Evolutionary conservation across 2,329 filamentous ascomycete species (phyloP).

Genomic region (Rugonectria rugulosa): DNA sequence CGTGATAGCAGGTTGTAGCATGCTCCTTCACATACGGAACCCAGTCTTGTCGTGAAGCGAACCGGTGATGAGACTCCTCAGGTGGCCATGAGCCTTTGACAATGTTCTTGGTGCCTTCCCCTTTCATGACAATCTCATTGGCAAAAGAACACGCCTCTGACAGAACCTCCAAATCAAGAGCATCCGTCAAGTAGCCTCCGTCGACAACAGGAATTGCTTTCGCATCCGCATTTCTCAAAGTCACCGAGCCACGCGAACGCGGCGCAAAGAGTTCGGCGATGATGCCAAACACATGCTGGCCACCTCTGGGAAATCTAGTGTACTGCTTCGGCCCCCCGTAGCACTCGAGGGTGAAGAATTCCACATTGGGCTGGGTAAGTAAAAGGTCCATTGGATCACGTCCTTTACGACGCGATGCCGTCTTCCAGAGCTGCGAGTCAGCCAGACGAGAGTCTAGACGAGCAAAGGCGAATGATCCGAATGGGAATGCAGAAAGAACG

Average conservation of each 20-base stretch:
- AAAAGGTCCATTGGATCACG: constrained; percentile 70
- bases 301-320: constrained; percentile 58
- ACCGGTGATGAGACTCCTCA: constrained; percentile 59
- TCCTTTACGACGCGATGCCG: constrained; percentile 54
- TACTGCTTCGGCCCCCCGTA: constrained; percentile 68
- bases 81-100: constrained; percentile 68
- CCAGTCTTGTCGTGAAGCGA: constrained; percentile 61
- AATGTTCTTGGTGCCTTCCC: constrained; percentile 63
- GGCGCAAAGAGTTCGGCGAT: constrained; percentile 65
- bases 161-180: constrained; percentile 66
- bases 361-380: constrained; percentile 63
- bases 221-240: constrained; percentile 56
- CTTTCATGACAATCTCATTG: constrained; percentile 67
- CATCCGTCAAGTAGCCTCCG: constrained; percentile 64
- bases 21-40: constrained; percentile 62
- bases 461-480: constrained; percentile 67
- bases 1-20: constrained; percentile 61
- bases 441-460: constrained; percentile 65
- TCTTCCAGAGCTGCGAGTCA: constrained; percentile 61
- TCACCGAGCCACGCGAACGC: constrained; percentile 62
- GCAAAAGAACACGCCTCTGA: constrained; percentile 64
- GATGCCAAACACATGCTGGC: constrained; percentile 65
- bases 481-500: constrained; percentile 67
- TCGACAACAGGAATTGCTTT: constrained; percentile 61
- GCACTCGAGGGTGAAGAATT: constrained; percentile 69